Evolutionary conservation across 164 flowering plant genomes (phyloP).

Genomic region (Santalum album): DNA sequence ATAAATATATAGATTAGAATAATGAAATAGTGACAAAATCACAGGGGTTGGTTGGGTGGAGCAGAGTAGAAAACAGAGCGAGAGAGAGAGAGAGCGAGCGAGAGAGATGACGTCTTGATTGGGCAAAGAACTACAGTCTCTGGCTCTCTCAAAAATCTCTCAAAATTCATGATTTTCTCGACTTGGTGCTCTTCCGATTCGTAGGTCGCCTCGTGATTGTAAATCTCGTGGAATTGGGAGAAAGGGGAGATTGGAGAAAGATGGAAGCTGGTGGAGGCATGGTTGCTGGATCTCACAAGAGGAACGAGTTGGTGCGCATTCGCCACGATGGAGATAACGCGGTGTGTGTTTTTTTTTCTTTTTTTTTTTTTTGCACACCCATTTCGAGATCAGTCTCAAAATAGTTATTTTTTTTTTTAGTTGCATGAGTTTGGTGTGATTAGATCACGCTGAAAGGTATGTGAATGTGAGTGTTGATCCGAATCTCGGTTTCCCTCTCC

Average conservation of each 20-base stretch:
- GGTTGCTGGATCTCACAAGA: constrained; percentile 85
- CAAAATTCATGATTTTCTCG: neutral
- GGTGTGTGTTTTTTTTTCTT: constrained; percentile 31
- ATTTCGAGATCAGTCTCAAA: constrained; percentile 2
- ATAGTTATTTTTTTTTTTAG: neutral
- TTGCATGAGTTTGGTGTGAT: neutral
- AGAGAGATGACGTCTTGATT: constrained; percentile 27
- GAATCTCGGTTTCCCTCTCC: too few relatives aligned
- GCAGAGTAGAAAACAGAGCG: constrained; percentile 2
- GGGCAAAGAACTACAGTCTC: constrained; percentile 19
- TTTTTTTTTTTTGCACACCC: neutral
- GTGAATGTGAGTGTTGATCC: too few relatives aligned
- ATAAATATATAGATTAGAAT: too few relatives aligned
- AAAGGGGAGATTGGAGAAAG: neutral
- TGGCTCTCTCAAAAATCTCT: neutral
- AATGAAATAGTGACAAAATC: too few relatives aligned
- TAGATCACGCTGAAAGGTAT: too few relatives aligned
- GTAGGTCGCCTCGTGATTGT: too few relatives aligned
- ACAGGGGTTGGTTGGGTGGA: constrained; percentile 3
- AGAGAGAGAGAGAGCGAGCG: constrained; percentile 7
- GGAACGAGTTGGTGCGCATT: constrained; percentile 76
- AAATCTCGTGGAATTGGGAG: neutral
- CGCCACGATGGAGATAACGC: constrained; percentile 74
- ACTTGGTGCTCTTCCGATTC: neutral
- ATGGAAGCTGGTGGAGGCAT: constrained; percentile 86